These are phyloP conservation scores for Exophiala sideris DNA, from an alignment of 2,329 filamentous ascomycete species.

Conservation along the genomic window DNA sequence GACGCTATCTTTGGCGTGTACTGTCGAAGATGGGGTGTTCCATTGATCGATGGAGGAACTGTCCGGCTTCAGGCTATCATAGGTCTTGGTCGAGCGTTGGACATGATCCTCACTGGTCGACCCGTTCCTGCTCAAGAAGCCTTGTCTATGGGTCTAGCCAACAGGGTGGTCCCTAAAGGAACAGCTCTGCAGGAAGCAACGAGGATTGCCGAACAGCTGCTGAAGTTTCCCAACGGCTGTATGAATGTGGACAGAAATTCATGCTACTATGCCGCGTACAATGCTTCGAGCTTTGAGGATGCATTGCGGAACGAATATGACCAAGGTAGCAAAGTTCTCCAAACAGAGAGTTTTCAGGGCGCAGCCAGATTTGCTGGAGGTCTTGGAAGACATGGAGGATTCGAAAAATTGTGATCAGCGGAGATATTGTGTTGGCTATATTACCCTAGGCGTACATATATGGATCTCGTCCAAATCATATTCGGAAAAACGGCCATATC, in stretches of 20 bases:
- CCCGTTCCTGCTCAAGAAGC: constrained; percentile 50
- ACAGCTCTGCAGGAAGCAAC: constrained; percentile 49
- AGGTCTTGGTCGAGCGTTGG: constrained; percentile 52
- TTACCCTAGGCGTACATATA: no score
- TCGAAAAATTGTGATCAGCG: constrained; percentile 18
- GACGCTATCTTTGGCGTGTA: constrained; percentile 56
- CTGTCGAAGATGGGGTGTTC: constrained; percentile 53
- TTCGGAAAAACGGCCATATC: no score
- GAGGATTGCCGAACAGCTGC: constrained; percentile 45
- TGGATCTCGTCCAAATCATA: no score
- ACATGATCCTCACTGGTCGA: constrained; percentile 57
- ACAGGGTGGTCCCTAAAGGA: constrained; percentile 51
- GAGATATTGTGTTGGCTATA: neutral
- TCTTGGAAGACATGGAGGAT: constrained; percentile 38
- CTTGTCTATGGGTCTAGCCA: constrained; percentile 51
- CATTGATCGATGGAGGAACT: constrained; percentile 53
- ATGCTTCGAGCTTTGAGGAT: constrained; percentile 49
- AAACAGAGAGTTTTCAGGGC: constrained; percentile 42
- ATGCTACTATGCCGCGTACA: constrained; percentile 51
- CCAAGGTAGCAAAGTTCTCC: constrained; percentile 42
- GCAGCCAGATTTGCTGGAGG: constrained; percentile 42
- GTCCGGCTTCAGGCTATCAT: constrained; percentile 52
- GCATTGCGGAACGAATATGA: constrained; percentile 50
- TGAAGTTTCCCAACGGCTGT: constrained; percentile 51
- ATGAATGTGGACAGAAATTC: constrained; percentile 51